Evolutionary conservation across 1,284 basidiomycete species (phyloP).

Genomic region (Laetiporus sulphureus): DNA sequence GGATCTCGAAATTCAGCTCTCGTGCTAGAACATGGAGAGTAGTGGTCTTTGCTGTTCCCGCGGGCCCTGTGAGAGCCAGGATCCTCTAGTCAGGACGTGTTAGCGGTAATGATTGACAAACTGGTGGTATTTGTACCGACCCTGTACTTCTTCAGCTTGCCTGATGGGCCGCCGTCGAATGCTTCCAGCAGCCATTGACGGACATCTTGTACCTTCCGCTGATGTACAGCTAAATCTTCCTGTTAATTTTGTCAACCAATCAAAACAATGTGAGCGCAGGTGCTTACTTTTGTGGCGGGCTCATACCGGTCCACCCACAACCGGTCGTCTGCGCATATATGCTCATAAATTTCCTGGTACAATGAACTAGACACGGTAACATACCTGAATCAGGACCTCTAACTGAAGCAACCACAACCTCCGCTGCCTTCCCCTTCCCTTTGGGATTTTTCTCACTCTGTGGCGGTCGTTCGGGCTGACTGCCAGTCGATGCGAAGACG

Average conservation of each 20-base stretch:
- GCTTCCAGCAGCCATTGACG: slow-evolving; percentile 84
- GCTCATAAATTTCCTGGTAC: not conserved
- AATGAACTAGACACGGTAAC: not conserved
- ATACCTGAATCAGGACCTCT: slow-evolving; percentile 3
- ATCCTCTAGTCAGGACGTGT: slow-evolving; percentile 51
- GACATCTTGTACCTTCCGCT: slow-evolving; percentile 81
- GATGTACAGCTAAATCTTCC: slow-evolving; percentile 85
- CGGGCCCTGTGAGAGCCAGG: slow-evolving; percentile 81
- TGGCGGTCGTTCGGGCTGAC: slow-evolving; percentile 20
- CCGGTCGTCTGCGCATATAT: slow-evolving; percentile 30
- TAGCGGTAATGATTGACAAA: slow-evolving; percentile 2
- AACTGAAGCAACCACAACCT: slow-evolving; percentile 17
- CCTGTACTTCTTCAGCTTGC: slow-evolving; percentile 69
- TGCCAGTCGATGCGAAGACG: slow-evolving; percentile 25
- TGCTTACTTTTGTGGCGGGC: slow-evolving; percentile 55
- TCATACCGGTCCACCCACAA: slow-evolving; percentile 80
- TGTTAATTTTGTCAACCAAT: slow-evolving; percentile 21
- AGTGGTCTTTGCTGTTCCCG: slow-evolving; percentile 88
- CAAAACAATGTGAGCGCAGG: not conserved
- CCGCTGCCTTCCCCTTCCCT: slow-evolving; percentile 8
- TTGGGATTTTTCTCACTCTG: slow-evolving; percentile 46
- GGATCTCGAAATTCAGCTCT: slow-evolving; percentile 74
- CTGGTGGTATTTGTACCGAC: slow-evolving; percentile 37
- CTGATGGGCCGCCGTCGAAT: slow-evolving; percentile 60
- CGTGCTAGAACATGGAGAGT: slow-evolving; percentile 71